Base-by-base conservation (phyloP, 768 basidiomycete genomes). In the Podaxis carcinomalis region DNA sequence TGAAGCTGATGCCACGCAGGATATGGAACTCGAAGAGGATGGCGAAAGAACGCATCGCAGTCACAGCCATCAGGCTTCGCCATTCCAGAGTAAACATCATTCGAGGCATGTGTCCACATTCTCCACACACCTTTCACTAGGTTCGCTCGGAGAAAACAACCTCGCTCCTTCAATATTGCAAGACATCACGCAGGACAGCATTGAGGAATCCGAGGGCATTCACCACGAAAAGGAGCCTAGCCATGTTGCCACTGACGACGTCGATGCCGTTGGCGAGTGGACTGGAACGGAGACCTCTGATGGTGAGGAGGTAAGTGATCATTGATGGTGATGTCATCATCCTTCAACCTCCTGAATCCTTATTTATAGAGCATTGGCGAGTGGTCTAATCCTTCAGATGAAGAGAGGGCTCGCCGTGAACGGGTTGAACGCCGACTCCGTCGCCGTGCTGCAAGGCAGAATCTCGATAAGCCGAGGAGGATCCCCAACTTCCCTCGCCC, bases 341-440 rank as follows among this genome's bases (percentile, higher is more conserved):
- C 32, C 27, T 44, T 51, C 51, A 42, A 56, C 40, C 42, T 13
- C 51, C 53, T 62, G 28, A 44, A 16, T 44, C 36, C 63, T 59
- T 32, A 14, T 59, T 56, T 28, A 65, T 77, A 91, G 87, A 92
- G 90, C 66, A 87, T 92, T 52, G 91, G 90, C 27, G 92, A 94
- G 74, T 94, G 84, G 83, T 94, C 92, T 23, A 94, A 94, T 68
- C 92, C 92, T 16, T 94, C 92, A 25, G 92, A 94, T 68, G 92
- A 94, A 72, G 92, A 94, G 68, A 83, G 88, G 28, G 91, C 88
- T 3, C 83, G 91, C 21, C 86, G 86, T 63, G 74, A 80, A 32
- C 84, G 90, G 32, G 72, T 83, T 49, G 83, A 88, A 46, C 84
- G 87, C 49, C 85, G 89, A 40, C 71, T 83, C 59, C 83, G 83